Evolutionary conservation across 2,329 filamentous ascomycete genomes (phyloP).

Genomic region (Pestalotiopsis sp.): DNA sequence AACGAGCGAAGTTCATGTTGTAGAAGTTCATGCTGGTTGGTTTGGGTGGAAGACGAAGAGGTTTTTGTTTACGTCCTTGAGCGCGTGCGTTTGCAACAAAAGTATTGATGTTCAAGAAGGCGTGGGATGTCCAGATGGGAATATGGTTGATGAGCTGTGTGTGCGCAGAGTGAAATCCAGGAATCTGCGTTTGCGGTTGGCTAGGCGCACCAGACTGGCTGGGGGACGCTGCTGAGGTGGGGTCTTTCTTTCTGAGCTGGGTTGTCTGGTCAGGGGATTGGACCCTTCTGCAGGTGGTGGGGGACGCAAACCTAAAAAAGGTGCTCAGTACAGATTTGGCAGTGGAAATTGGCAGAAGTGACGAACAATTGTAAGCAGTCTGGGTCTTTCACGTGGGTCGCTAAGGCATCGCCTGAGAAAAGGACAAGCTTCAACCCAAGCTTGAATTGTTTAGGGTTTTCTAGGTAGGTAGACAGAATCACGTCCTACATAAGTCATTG

Average conservation of each 20-base stretch:
- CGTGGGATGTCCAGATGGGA: too few species aligned
- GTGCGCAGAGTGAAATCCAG: too few species aligned
- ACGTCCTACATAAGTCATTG: neutral
- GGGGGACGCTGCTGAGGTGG: too few species aligned
- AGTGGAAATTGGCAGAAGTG: neutral
- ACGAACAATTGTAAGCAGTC: neutral
- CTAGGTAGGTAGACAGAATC: neutral
- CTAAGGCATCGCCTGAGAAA: neutral
- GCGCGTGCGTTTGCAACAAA: neutral
- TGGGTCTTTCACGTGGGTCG: neutral
- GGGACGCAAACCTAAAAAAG: neutral
- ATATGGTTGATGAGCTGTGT: too few species aligned
- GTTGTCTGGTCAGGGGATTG: neutral
- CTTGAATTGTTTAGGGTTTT: neutral
- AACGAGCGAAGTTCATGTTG: slow-evolving; percentile 5
- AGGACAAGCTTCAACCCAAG: neutral
- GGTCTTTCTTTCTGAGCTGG: neutral
- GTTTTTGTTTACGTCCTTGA: neutral
- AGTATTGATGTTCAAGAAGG: neutral
- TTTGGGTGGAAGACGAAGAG: neutral
- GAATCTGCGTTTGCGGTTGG: too few species aligned
- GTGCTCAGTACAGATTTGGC: neutral
- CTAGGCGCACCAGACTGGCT: too few species aligned
- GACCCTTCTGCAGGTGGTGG: neutral
- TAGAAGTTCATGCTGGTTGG: slow-evolving; percentile 13